Base-by-base conservation (phyloP, 2,329 filamentous ascomycete genomes). In the Exserohilum rostratum region DNA sequence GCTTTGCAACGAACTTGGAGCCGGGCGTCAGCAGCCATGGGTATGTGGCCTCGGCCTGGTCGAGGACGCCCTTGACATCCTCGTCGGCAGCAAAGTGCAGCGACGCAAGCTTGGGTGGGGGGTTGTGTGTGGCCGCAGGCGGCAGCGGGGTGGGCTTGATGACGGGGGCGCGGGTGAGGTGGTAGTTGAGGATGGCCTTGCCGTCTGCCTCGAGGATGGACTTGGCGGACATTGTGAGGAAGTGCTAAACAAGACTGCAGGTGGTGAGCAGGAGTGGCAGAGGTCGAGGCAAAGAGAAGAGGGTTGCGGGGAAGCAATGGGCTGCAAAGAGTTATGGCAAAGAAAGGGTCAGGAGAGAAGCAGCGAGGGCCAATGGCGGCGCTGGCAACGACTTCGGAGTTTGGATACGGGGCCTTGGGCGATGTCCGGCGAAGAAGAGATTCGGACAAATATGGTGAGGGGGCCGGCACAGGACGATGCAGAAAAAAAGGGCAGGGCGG, bases 151-250 rank as follows among this genome's bases (percentile, higher is more conserved):
- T 93, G 68, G 93, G 90, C 90, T 97, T 98, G 87, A 99, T 96
- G 79, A 96, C 90, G 66, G 92, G 89, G 69, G 95, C 91, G 77
- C 95, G 90, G 72, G 95, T 98, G 81, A 99, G 92, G 85, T 98
- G 95, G 87, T 98, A 99, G 90, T 97, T 98, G 87, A 99, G 87
- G 84, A 99, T 98, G 86, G 95, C 95, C 90, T 99, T 99, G 87
- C 95, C 95, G 84, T 99, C 95, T 85, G 93, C 93, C 86, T 99
- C 95, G 85, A 90, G 82, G 77, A 99, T 98, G 68, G 93, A 90
- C 84, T 99, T 99, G 80, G 95, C 91, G 78, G 91, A 92, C 91
- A 96, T 96, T 74, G 74, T 85, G 79, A 56, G 58, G 58, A 63
- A 46, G 59, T 56, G 60, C 62, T 58, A 59, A 50, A 57, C 64